Percentiles rank a stretch among this genome's conserved stretches.
phyloP scores from a whole-genome alignment of 306 rosid genomes.

The Abrus precatorius region DNA sequence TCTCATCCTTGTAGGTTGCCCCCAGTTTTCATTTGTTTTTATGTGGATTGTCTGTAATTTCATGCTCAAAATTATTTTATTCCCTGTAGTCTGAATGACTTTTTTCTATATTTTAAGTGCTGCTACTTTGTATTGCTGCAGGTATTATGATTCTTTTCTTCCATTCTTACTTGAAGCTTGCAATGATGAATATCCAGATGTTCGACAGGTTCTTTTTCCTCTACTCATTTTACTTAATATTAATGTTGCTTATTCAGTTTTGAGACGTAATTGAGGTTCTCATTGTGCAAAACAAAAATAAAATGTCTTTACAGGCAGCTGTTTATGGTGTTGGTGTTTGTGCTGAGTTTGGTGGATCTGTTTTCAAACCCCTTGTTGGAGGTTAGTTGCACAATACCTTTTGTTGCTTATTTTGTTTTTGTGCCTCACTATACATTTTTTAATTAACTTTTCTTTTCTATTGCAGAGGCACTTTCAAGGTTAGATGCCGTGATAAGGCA shows the following conservation, averaged over 20 bases:
- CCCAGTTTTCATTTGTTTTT: not conserved
- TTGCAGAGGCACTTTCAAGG: constrained; percentile 94
- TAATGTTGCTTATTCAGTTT: constrained; percentile 16
- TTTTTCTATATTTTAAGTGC: constrained; percentile 41
- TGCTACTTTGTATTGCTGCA: constrained; percentile 52
- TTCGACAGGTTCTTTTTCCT: constrained; percentile 76
- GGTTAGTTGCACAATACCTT: constrained; percentile 57
- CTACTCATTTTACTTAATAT: constrained; percentile 14
- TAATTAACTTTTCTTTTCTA: constrained; percentile 31
- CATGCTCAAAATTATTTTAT: not conserved
- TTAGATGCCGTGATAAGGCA: constrained; percentile 88
- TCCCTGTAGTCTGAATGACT: constrained; percentile 20
- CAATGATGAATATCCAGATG: constrained; percentile 92
- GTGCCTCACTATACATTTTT: constrained; percentile 11
- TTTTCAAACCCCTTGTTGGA: constrained; percentile 83
- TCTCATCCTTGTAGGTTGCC: not conserved
- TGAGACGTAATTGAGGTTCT: constrained; percentile 14
- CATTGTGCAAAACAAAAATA: constrained; percentile 19
- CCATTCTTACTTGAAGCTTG: constrained; percentile 98
- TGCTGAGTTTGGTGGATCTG: constrained; percentile 95
- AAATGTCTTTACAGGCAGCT: constrained; percentile 81
- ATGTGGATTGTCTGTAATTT: constrained; percentile 23
- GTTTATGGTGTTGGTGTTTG: constrained; percentile 99
- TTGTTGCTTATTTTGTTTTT: constrained; percentile 30
- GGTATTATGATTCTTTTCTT: constrained; percentile 87